Conservation (phyloP, 352 stramenopile genomes). For the Pythium aquatile region DNA sequence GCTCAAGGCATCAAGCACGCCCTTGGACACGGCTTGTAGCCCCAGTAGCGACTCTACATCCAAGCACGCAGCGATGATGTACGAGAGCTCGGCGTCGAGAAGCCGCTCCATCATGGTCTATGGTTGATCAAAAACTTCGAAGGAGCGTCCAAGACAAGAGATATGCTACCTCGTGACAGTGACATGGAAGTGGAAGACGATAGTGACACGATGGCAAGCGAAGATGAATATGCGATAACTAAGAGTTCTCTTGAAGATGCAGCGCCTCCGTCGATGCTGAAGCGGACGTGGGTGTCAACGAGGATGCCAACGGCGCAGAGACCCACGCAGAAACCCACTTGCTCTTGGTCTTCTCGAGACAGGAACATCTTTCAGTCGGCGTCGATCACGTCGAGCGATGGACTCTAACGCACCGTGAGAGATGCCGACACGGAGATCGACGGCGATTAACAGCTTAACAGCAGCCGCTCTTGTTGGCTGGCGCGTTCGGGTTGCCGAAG, state of each 20-base stretch:
- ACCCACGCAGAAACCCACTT: neutral
- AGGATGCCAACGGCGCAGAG: neutral
- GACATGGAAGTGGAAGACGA: slow-evolving; percentile 2
- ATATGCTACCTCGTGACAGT: neutral
- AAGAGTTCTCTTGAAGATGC: neutral
- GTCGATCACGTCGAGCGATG: slow-evolving; percentile 12
- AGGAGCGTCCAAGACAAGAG: neutral
- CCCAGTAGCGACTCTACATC: slow-evolving; percentile 41
- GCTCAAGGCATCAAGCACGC: neutral
- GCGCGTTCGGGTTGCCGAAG: slow-evolving; percentile 75
- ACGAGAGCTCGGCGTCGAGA: slow-evolving; percentile 33
- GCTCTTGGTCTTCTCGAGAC: neutral
- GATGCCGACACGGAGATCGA: slow-evolving; percentile 2
- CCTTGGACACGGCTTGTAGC: slow-evolving; percentile 34
- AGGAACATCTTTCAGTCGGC: slow-evolving; percentile 2
- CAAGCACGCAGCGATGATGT: slow-evolving; percentile 31
- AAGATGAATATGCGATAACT: neutral
- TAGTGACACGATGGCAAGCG: neutral
- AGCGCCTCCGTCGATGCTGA: neutral
- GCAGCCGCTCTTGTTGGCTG: slow-evolving; percentile 65
- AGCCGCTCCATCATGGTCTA: slow-evolving; percentile 4
- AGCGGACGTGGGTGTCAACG: neutral
- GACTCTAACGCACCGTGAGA: slow-evolving; percentile 6
- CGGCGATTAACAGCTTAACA: slow-evolving; percentile 70
- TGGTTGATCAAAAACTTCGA: neutral